A percentile compares a stretch with the other conserved stretches of the same genome.
phyloP scores from a whole-genome alignment of 2,329 filamentous ascomycete species.

The Ceratocystiopsis sp. region DNA sequence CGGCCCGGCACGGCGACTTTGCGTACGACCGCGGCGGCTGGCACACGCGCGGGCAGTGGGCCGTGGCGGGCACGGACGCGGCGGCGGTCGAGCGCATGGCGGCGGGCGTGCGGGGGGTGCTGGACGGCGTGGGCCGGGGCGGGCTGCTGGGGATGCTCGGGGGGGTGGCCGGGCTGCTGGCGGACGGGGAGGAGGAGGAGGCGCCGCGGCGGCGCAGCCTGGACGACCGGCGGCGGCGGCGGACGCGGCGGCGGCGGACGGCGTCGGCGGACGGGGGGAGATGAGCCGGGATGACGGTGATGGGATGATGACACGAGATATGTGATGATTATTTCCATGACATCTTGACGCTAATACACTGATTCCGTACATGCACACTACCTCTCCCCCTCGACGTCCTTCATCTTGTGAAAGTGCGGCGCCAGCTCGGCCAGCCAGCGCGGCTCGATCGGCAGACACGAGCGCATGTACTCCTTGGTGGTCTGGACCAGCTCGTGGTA shows the following conservation, averaged over 20 bases:
- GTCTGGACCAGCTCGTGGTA: slow-evolving; percentile 75
- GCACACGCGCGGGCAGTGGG: slow-evolving; percentile 26
- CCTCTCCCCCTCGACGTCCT: slow-evolving; percentile 74
- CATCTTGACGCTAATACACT: no score
- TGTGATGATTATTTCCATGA: no score
- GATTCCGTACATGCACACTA: slow-evolving; percentile 34
- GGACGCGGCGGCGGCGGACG: no score
- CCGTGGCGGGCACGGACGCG: slow-evolving; percentile 25
- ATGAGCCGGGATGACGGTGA: no score
- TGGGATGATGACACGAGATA: no score
- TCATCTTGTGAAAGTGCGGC: slow-evolving; percentile 87
- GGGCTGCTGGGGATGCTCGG: slow-evolving; percentile 16
- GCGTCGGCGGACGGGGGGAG: no score
- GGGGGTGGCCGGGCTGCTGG: slow-evolving; percentile 5
- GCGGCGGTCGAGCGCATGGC: slow-evolving; percentile 22
- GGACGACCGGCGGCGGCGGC: no score
- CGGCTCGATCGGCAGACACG: slow-evolving; percentile 66
- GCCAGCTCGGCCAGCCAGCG: slow-evolving; percentile 81
- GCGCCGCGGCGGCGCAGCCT: no score
- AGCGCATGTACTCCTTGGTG: slow-evolving; percentile 84
- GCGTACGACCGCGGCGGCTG: slow-evolving; percentile 20
- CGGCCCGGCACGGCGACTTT: slow-evolving; percentile 25
- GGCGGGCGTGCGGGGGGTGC: slow-evolving; percentile 12
- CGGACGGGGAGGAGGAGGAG: background rate
- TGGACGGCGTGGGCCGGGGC: slow-evolving; percentile 12